Base-by-base conservation (phyloP, 2,329 filamentous ascomycete species). In the Didymellaceae sp. region DNA sequence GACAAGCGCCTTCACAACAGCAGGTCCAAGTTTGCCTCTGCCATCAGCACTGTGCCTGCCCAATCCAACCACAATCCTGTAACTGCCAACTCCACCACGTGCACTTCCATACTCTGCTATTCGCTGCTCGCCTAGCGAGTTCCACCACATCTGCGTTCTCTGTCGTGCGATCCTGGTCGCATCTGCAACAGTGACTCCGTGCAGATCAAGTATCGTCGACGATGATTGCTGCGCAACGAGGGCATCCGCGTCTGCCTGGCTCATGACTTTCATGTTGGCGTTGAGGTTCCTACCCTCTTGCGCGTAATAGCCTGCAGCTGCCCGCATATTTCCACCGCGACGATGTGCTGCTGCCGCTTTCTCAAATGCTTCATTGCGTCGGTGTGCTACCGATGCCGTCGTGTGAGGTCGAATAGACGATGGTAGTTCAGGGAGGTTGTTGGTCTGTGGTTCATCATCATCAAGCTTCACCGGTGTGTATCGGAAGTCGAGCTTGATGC, bases 181-280 rank as follows among this genome's bases (percentile, higher is more conserved):
- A 69, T 96, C 89, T 39, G 85, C 79, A 1, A 97, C 91, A 34
- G 81, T 86, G 5, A 96, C 85, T 5, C 91, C 90, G 70, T 97
- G 93, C 20, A 97, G 77, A 71, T 97, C 93, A 6, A 95, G 78
- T 16, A 80, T 76, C 1, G 74, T 78, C 0, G 79, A 80, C 41
- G 89, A 90, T 41, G 89, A 92, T 66, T 91, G 87, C 8, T 75
- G 68, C 9, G 86, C 80, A 1, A 93, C 92, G 3, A 87, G 78
- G 0, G 82, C 74, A 62, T 94, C 88, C 1, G 91, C 90, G 1
- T 86, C 86, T 0, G 78, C 78, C n/a, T 85, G 85, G 14, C 78
- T 78, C n/a, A 85, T 81, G 14, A 77, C 76, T 54, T 82, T 81
- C 2, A 86, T 82, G 33, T 78, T 77, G 10, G 78, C 80, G 4